Evolutionary conservation across 2,329 filamentous ascomycete genomes (phyloP).

Genomic region (Ambrosiella cleistominuta): DNA sequence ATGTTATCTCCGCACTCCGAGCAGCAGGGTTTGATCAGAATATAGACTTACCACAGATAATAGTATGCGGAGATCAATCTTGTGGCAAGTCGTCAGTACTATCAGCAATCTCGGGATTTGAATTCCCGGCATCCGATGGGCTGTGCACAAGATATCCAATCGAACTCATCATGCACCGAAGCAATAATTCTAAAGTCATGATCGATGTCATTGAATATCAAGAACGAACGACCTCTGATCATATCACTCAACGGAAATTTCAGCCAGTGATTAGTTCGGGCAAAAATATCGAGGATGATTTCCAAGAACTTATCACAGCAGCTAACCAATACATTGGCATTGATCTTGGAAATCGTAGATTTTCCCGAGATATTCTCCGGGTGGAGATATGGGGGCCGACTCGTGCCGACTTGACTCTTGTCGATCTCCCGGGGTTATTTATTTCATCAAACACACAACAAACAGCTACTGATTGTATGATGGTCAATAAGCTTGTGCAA

Average conservation of each 20-base stretch:
- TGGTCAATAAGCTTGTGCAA: constrained; percentile 22
- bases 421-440: constrained; percentile 30
- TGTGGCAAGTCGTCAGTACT: constrained; percentile 17
- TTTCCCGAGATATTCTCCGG: constrained; percentile 16
- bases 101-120: constrained; percentile 14
- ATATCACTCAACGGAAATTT: background rate
- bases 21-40: constrained; percentile 12
- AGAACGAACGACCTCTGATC: background rate
- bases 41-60: constrained; percentile 14
- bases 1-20: constrained; percentile 13
- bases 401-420: constrained; percentile 24
- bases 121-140: constrained; percentile 15
- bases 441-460: constrained; percentile 21
- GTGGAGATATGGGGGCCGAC: constrained; percentile 16
- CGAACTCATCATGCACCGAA: constrained; percentile 15
- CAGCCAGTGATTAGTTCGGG: background rate
- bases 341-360: constrained; percentile 10
- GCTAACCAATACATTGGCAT: constrained; percentile 15
- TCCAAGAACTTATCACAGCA: constrained; percentile 15
- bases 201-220: background rate
- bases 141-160: constrained; percentile 16
- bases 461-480: constrained; percentile 19
- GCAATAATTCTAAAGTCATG: background rate
- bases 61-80: constrained; percentile 16
- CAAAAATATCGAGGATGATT: constrained; percentile 13